Evolutionary conservation across 805 yeast species (phyloP), one percentile per base, ranked within the genome.

Genomic region (Hemisphaericaspora nanyangensis): DNA sequence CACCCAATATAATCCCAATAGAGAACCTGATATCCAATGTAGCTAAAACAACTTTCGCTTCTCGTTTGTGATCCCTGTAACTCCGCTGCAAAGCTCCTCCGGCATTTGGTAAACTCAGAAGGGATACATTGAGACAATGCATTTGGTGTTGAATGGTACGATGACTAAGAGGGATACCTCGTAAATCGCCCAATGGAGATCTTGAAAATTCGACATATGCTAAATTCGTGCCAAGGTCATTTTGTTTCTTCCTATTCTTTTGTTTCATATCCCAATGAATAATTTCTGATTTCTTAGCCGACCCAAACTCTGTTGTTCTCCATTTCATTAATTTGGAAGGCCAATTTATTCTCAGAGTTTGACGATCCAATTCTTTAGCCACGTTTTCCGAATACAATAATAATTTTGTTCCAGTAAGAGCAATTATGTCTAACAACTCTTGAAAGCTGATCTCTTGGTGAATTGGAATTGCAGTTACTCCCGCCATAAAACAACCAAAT

Each of bases 101-200:
- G n/a, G 76, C 70, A 37, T 77, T 72, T 2, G 86, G 85, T 47
- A 70, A 65, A 34, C 89, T 81, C 49, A 79, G 78, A 6, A 91
- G 62, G 11, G 91, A 77, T 7, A 80, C 72, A 4, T 84, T 74
- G 17, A 93, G 54, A 34, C 87, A 76, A 44, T 77, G 74, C 90
- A 93, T 86, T 55, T 93, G 99, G 48, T 87, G 91, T 55, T 85
- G 73, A 6, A 93, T 76, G 0, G 96, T 89, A 43, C 87, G 70
- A 57, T 93, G 98, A 17, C 93, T 85, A 55, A 93, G 76, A 1
- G 95, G 96, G 26, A 93, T 95, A 13, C 99, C 99, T 42, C 96
- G 72, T 26, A 89, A 63, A 47, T 90, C 95, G 3, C 98, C 98
- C 19, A 85, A 77, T 0, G 97, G 95, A 1, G 95, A 84, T 49